These are phyloP conservation scores for Cichorium intybus DNA, from an alignment of 140 eudicot species.

Conservation along the genomic window DNA sequence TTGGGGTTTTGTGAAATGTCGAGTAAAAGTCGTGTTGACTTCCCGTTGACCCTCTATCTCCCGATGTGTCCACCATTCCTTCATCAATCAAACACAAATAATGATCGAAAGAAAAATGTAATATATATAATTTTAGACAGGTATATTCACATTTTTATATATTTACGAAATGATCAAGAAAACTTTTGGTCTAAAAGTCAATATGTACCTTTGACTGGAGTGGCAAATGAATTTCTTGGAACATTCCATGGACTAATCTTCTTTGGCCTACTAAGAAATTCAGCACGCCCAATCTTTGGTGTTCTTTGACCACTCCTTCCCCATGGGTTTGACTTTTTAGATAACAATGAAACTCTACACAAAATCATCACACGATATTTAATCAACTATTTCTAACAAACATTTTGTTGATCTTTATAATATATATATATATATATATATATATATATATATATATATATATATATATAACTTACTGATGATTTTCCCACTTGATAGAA, in stretches of 20 bases:
- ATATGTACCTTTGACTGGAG: conserved; percentile 57
- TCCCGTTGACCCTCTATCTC: conserved; percentile 14
- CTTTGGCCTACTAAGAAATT: conserved; percentile 60
- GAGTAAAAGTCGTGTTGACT: conserved; percentile 52
- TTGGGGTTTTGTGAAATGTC: conserved; percentile 68
- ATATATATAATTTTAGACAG: too few relatives aligned
- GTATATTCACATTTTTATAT: not conserved
- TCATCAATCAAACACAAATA: conserved; percentile 12
- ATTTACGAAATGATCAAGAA: too few relatives aligned
- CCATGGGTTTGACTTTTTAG: conserved; percentile 28
- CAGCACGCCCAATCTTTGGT: conserved; percentile 40
- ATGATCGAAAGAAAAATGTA: too few relatives aligned
- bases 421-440: too few relatives aligned
- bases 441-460: too few relatives aligned
- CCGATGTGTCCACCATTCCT: conserved; percentile 42
- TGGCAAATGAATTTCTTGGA: conserved; percentile 40
- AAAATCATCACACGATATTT: not conserved
- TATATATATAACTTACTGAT: conserved; percentile 38
- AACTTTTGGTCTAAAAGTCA: conserved; percentile 2
- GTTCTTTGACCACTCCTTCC: conserved; percentile 26
- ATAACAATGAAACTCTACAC: conserved; percentile 32
- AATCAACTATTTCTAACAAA: conserved; percentile 3
- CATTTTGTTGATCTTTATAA: not conserved
- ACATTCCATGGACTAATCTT: conserved; percentile 32
- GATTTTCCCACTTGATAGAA: conserved; percentile 34